Conservation (phyloP, 495 filamentous ascomycete species). For the Penicillium paradoxum region DNA sequence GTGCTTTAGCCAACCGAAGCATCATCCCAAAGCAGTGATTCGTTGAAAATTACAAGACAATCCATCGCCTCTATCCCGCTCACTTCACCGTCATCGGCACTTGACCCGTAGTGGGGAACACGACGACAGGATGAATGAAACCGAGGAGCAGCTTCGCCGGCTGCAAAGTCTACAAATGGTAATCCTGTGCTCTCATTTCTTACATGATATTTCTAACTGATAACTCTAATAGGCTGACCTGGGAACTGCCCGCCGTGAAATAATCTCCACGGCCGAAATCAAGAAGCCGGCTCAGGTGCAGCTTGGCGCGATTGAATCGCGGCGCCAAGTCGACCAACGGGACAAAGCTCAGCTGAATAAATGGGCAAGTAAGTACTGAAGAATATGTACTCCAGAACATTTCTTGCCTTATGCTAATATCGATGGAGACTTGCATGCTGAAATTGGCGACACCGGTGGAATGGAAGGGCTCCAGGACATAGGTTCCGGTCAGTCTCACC, state of each 20-base stretch:
- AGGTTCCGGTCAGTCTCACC: conserved; percentile 35
- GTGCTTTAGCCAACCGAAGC: neutral
- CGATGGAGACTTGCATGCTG: conserved; percentile 23
- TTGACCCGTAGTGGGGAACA: neutral
- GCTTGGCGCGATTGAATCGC: neutral
- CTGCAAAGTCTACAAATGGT: conserved; percentile 30
- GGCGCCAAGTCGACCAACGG: neutral
- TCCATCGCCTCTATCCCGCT: neutral
- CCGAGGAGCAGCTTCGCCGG: neutral
- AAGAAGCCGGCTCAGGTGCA: neutral
- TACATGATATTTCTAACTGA: neutral
- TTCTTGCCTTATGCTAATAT: neutral
- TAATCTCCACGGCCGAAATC: conserved; percentile 27
- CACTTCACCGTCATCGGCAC: neutral
- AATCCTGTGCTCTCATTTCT: neutral
- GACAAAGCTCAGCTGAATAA: conserved; percentile 17
- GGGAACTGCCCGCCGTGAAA: conserved; percentile 31
- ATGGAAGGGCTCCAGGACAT: conserved; percentile 29
- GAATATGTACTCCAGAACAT: neutral
- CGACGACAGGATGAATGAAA: neutral
- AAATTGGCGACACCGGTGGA: conserved; percentile 22
- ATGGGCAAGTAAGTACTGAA: conserved; percentile 29
- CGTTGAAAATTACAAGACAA: neutral
- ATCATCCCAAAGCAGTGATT: neutral
- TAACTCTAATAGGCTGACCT: conserved; percentile 26